Conservation (phyloP, 345 rosid genomes). For the Syzygium aromaticum region DNA sequence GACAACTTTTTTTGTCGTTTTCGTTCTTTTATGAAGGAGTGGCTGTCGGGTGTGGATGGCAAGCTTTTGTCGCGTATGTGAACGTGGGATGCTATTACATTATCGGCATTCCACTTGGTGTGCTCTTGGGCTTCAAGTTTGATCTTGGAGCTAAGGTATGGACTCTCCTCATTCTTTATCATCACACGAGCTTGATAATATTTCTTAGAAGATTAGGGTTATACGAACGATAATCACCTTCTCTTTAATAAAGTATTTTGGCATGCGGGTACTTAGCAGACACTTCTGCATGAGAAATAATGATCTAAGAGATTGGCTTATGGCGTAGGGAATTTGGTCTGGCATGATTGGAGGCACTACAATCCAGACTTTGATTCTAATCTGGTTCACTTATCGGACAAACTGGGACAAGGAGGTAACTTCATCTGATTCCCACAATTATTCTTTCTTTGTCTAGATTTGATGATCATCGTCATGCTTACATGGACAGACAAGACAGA, state of each 20-base stretch:
- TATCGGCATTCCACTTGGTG: slow-evolving; percentile 54
- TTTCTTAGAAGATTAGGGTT: not conserved
- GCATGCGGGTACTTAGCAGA: not conserved
- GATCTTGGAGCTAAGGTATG: slow-evolving; percentile 51
- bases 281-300: not conserved
- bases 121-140: slow-evolving; percentile 45
- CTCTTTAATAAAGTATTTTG: not conserved
- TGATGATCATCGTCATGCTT: not conserved
- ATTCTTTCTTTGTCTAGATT: not conserved
- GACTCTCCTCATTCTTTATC: not conserved
- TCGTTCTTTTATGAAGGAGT: slow-evolving; percentile 28
- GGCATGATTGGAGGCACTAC: slow-evolving; percentile 70
- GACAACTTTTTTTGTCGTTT: not conserved
- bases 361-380: slow-evolving; percentile 42
- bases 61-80: slow-evolving; percentile 77
- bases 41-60: slow-evolving; percentile 87
- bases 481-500: not conserved
- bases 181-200: not conserved
- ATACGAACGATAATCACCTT: not conserved
- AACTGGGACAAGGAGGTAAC: slow-evolving; percentile 63
- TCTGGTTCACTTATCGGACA: slow-evolving; percentile 38
- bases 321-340: slow-evolving; percentile 57
- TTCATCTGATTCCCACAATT: not conserved
- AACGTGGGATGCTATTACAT: slow-evolving; percentile 69
- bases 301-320: not conserved